These are phyloP conservation scores for Ganoderma resinaceum DNA, from an alignment of 1,284 basidiomycete species.

Conservation along the genomic window DNA sequence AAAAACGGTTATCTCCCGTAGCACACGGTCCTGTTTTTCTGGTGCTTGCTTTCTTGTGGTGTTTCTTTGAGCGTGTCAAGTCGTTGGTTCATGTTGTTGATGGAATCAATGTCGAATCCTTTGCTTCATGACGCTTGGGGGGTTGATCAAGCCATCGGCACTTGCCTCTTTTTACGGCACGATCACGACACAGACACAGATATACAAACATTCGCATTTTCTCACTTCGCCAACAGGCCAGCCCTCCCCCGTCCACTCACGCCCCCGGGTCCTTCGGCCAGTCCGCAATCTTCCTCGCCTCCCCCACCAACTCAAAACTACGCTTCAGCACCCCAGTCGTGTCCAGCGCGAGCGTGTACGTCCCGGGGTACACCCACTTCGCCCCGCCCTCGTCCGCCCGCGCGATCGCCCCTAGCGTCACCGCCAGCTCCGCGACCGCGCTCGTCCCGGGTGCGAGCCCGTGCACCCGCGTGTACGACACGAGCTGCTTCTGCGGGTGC, in stretches of 20 bases:
- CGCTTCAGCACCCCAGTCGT: constrained; percentile 38
- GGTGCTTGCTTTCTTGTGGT: too few relatives aligned
- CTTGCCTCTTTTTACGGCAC: neutral
- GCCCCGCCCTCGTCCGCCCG: constrained; percentile 56
- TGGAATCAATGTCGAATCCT: too few relatives aligned
- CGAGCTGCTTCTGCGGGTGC: constrained; percentile 58
- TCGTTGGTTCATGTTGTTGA: too few relatives aligned
- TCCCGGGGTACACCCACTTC: constrained; percentile 55
- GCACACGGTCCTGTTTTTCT: too few relatives aligned
- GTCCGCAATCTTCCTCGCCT: constrained; percentile 46
- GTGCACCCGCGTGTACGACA: constrained; percentile 56
- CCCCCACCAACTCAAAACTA: constrained; percentile 52
- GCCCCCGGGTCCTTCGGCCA: constrained; percentile 43
- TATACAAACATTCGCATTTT: neutral
- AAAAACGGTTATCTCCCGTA: neutral
- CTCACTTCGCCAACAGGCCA: neutral
- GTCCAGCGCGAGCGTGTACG: constrained; percentile 48
- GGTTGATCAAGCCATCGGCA: neutral
- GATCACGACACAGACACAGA: neutral
- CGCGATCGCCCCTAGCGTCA: constrained; percentile 59
- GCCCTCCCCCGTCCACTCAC: neutral
- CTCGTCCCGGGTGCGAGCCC: constrained; percentile 46
- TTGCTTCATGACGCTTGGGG: too few relatives aligned
- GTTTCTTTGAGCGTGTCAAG: too few relatives aligned
- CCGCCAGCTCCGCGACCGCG: constrained; percentile 46